Percentiles rank a stretch among this genome's conserved stretches.
Conservation (phyloP, 495 filamentous ascomycete species). For the Aspergillus haitiensis region DNA sequence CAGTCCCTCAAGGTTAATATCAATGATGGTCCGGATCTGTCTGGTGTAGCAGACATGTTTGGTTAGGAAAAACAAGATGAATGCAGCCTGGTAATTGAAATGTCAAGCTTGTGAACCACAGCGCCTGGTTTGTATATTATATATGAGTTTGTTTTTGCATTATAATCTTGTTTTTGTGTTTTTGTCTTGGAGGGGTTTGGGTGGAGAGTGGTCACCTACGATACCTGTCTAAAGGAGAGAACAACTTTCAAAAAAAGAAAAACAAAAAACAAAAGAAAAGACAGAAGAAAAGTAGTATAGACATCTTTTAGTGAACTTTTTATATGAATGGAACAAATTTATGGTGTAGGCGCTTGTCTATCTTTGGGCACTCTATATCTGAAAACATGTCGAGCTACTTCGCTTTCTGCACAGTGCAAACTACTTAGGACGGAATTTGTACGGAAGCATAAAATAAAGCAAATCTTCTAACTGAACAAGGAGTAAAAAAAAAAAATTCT, state of each 20-base stretch:
- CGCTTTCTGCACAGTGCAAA: no score
- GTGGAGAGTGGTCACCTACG: no score
- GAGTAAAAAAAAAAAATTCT: constrained; percentile 28
- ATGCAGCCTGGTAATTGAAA: background rate
- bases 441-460: background rate
- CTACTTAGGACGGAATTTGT: background rate
- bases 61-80: constrained; percentile 34
- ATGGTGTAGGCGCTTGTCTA: background rate
- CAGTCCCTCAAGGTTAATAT: constrained; percentile 49
- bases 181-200: background rate
- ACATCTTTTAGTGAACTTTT: constrained; percentile 2
- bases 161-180: background rate
- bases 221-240: background rate
- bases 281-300: constrained; percentile 18
- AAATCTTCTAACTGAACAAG: background rate
- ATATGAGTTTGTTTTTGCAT: background rate
- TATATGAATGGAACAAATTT: background rate
- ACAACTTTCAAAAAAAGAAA: background rate
- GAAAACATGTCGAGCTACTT: background rate
- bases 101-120: background rate
- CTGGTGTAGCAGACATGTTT: constrained; percentile 69
- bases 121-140: constrained; percentile 15
- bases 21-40: constrained; percentile 61
- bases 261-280: background rate
- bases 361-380: background rate